These are phyloP conservation scores for Vanrija sp. DNA, from an alignment of 1,284 basidiomycete species.

Conservation along the genomic window DNA sequence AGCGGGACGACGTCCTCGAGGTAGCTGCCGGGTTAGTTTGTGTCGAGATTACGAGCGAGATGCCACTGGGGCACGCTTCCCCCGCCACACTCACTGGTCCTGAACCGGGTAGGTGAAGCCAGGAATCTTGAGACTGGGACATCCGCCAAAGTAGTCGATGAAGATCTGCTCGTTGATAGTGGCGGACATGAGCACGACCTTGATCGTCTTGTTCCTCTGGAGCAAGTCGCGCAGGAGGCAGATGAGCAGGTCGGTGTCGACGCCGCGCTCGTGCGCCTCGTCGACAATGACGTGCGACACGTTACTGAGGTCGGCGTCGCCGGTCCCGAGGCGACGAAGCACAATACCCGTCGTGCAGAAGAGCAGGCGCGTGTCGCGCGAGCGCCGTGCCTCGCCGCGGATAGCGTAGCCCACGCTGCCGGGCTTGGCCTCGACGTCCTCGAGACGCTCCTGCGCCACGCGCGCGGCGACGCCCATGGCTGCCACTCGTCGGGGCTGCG, in stretches of 20 bases:
- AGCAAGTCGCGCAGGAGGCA: conserved; percentile 78
- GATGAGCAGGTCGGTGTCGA: conserved; percentile 84
- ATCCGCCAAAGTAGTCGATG: conserved; percentile 68
- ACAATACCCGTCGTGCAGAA: conserved; percentile 94
- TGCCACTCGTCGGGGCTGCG: conserved; percentile 84
- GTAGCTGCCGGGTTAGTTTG: conserved; percentile 48
- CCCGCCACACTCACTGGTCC: conserved; percentile 57
- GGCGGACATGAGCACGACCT: conserved; percentile 57
- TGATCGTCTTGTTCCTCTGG: conserved; percentile 64
- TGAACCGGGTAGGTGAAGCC: conserved; percentile 75
- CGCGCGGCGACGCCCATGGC: conserved; percentile 85
- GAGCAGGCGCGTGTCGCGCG: conserved; percentile 66
- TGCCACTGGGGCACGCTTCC: conserved; percentile 42
- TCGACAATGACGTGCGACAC: conserved; percentile 87
- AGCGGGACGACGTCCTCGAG: conserved; percentile 70
- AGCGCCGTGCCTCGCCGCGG: conserved; percentile 76
- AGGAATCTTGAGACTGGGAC: conserved; percentile 77
- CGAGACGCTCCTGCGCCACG: conserved; percentile 77
- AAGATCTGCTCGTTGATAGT: conserved; percentile 84
- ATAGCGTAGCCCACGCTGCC: conserved; percentile 85
- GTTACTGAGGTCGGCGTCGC: conserved; percentile 65
- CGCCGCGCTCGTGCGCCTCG: conserved; percentile 87
- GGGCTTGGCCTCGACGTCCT: conserved; percentile 57
- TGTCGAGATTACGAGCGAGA: too few relatives aligned
- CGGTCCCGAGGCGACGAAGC: conserved; percentile 67